These are phyloP conservation scores for Leishmania aethiopica DNA, from an alignment of 208 protist genomes.

Conservation along the genomic window DNA sequence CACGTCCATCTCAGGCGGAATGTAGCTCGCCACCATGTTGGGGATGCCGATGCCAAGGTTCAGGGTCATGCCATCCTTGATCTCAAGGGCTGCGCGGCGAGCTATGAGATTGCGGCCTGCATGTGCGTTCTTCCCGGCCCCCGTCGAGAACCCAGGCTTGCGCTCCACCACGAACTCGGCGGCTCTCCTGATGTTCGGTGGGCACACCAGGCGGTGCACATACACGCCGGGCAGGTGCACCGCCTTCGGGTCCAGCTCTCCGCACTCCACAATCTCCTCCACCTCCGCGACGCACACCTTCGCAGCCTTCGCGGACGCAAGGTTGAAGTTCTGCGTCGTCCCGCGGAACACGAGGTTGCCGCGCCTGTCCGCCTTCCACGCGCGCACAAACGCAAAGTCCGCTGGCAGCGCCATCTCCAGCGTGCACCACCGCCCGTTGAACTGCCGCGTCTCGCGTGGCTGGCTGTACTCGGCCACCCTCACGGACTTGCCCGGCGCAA, in stretches of 20 bases:
- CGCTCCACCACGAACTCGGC: conserved; percentile 27
- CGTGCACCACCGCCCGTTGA: conserved; percentile 87
- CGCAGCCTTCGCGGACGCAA: conserved; percentile 72
- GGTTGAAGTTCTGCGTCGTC: conserved; percentile 95
- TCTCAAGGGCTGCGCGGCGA: conserved; percentile 88
- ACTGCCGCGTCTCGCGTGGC: conserved; percentile 71
- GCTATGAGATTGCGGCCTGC: conserved; percentile 61
- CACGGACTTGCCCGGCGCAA: conserved; percentile 59
- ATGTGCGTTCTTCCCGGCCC: conserved; percentile 13
- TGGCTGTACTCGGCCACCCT: conserved; percentile 40
- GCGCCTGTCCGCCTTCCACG: conserved; percentile 88
- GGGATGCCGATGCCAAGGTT: conserved; percentile 96
- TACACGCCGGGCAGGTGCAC: conserved; percentile 94
- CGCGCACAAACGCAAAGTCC: conserved; percentile 92
- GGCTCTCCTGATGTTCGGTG: conserved; percentile 1
- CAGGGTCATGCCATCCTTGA: conserved; percentile 93
- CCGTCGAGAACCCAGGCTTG: background rate
- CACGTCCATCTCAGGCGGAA: conserved; percentile 71
- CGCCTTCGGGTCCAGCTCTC: conserved; percentile 76
- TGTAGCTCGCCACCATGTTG: conserved; percentile 87
- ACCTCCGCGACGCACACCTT: conserved; percentile 94
- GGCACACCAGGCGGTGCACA: conserved; percentile 80
- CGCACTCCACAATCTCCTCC: conserved; percentile 92
- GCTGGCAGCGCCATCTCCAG: conserved; percentile 89
- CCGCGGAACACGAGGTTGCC: conserved; percentile 73